Conservation (phyloP, 2,329 filamentous ascomycete genomes). For the Alternaria brassicicola region DNA sequence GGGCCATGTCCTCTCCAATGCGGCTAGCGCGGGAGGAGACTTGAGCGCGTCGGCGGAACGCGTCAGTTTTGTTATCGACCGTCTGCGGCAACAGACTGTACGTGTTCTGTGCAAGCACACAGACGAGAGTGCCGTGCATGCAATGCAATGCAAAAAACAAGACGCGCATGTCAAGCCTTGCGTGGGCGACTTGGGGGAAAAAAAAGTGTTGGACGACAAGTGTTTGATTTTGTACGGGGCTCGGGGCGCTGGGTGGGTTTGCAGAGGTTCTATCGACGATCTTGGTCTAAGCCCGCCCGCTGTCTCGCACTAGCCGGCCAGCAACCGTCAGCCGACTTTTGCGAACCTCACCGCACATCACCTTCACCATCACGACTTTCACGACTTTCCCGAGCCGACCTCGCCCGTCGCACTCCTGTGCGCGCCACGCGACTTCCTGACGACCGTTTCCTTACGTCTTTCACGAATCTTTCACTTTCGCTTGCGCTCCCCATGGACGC, state of each 20-base stretch:
- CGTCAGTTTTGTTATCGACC: conserved; percentile 23
- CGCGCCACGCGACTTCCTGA: conserved; percentile 22
- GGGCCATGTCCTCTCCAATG: conserved; percentile 8
- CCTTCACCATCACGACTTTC: conserved; percentile 29
- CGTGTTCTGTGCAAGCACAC: conserved; percentile 11
- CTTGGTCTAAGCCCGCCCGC: conserved; percentile 10
- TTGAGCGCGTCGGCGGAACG: conserved; percentile 25
- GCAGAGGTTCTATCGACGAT: conserved; percentile 20
- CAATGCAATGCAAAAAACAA: conserved; percentile 3
- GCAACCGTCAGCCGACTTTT: conserved; percentile 19
- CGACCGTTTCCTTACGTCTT: conserved; percentile 34
- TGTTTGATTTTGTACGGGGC: conserved; percentile 7
- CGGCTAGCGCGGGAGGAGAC: conserved; percentile 10
- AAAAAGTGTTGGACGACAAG: conserved; percentile 8
- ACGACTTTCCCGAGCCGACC: conserved; percentile 30
- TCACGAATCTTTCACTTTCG: conserved; percentile 18
- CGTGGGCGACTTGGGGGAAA: conserved; percentile 3
- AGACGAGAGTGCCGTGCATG: conserved; percentile 6
- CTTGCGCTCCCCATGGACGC: conserved; percentile 24
- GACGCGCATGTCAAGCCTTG: neutral
- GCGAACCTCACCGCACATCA: conserved; percentile 26
- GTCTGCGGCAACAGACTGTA: conserved; percentile 10
- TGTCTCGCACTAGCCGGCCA: conserved; percentile 21
- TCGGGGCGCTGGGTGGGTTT: conserved; percentile 13
- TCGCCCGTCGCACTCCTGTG: conserved; percentile 36